Conservation (phyloP, 176 grass and related monocot species). For the Typha latifolia region DNA sequence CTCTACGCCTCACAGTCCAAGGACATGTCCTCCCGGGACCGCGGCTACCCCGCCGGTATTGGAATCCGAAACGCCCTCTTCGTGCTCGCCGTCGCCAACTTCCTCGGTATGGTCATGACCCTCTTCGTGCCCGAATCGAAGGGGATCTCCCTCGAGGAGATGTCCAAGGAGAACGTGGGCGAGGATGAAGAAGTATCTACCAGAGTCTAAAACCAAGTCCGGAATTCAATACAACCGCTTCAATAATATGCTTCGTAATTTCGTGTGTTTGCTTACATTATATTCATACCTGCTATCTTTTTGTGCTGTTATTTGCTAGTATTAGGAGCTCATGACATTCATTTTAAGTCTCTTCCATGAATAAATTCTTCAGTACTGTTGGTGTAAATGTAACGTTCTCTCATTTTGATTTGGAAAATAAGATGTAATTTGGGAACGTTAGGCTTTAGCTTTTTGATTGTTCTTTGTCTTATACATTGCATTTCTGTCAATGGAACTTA, state of each 20-base stretch:
- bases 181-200: conserved; percentile 5
- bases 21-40: conserved; percentile 24
- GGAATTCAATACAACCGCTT: too few species aligned
- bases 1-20: conserved; percentile 46
- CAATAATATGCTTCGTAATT: too few species aligned
- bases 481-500: too few species aligned
- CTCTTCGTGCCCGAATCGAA: conserved; percentile 55
- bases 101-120: conserved; percentile 38
- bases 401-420: too few species aligned
- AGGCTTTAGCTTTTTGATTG: not conserved
- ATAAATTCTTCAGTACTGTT: not conserved
- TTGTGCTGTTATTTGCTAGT: not conserved
- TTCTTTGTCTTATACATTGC: conserved; percentile 5
- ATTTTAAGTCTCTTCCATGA: not conserved
- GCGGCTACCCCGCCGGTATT: conserved; percentile 33
- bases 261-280: too few species aligned
- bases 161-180: conserved; percentile 40
- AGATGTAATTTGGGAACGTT: not conserved
- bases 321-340: not conserved
- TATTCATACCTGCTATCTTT: not conserved
- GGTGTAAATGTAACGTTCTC: not conserved
- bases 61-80: conserved; percentile 66
- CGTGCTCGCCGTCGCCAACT: conserved; percentile 41
- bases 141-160: conserved; percentile 52
- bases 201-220: too few species aligned